phyloP scores from a whole-genome alignment of 2,329 filamentous ascomycete species.

The Camillea tinctor region DNA sequence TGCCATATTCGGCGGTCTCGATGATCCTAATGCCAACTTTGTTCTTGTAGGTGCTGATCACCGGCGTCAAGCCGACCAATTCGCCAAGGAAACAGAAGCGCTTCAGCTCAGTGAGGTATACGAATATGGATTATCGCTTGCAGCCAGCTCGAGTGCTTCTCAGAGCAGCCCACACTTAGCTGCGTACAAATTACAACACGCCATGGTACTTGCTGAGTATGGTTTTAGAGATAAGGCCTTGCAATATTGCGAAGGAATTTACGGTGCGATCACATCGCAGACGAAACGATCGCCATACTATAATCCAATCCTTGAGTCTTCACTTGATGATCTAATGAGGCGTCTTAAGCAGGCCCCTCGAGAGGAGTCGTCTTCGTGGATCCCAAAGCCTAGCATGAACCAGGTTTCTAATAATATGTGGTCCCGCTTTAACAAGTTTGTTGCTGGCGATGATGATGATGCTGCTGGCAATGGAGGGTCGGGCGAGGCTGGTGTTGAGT shows the following conservation, averaged over 20 bases:
- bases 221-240: slow-evolving; percentile 81
- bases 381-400: slow-evolving; percentile 92
- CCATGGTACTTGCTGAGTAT: slow-evolving; percentile 77
- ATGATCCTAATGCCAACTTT: slow-evolving; percentile 76
- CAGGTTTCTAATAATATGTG: slow-evolving; percentile 90
- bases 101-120: slow-evolving; percentile 96
- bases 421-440: slow-evolving; percentile 94
- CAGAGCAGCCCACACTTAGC: slow-evolving; percentile 77
- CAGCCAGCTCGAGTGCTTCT: slow-evolving; percentile 52
- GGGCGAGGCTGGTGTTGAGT: slow-evolving; percentile 56
- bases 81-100: slow-evolving; percentile 77
- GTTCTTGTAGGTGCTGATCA: slow-evolving; percentile 86
- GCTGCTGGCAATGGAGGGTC: slow-evolving; percentile 55
- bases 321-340: slow-evolving; percentile 79
- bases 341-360: slow-evolving; percentile 83
- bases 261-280: slow-evolving; percentile 70
- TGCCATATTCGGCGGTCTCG: slow-evolving; percentile 74
- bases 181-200: slow-evolving; percentile 88
- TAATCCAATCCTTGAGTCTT: slow-evolving; percentile 68
- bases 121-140: slow-evolving; percentile 81
- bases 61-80: slow-evolving; percentile 65
- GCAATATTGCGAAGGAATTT: slow-evolving; percentile 86
- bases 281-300: slow-evolving; percentile 87
- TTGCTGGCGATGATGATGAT: slow-evolving; percentile 84
- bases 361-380: slow-evolving; percentile 81